phyloP scores from a whole-genome alignment of 345 rosid species.

The Zanthoxylum bungeanum region DNA sequence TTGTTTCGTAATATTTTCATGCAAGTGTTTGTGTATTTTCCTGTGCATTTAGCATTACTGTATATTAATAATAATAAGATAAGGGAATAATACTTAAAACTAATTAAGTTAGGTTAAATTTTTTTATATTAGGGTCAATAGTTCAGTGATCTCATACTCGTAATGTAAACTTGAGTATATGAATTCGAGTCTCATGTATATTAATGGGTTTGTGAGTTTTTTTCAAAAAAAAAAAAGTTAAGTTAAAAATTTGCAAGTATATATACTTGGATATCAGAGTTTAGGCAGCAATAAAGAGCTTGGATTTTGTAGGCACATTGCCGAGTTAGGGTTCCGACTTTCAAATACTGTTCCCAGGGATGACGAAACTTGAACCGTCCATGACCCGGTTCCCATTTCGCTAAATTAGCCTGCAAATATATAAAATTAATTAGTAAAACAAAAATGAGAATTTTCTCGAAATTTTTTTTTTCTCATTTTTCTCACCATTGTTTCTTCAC shows the following conservation, averaged over 20 bases:
- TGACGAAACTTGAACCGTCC: conserved; percentile 41
- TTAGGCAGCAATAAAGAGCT: conserved; percentile 26
- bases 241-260: neutral
- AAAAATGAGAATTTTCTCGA: no score
- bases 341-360: conserved; percentile 43
- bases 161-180: no score
- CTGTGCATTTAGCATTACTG: no score
- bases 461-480: neutral
- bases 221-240: neutral
- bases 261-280: neutral
- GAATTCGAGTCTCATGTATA: no score
- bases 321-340: conserved; percentile 33
- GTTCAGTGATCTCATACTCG: no score
- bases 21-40: no score
- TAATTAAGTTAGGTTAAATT: no score
- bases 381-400: conserved; percentile 51
- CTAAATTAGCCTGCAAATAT: conserved; percentile 35
- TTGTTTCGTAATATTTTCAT: no score
- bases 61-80: no score
- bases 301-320: conserved; percentile 42
- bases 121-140: no score
- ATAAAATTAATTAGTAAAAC: neutral
- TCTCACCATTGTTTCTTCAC: conserved; percentile 37
- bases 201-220: no score
- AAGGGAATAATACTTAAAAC: no score